phyloP scores from a whole-genome alignment of 768 basidiomycete species.

The Hygrophoropsis aurantiaca region DNA sequence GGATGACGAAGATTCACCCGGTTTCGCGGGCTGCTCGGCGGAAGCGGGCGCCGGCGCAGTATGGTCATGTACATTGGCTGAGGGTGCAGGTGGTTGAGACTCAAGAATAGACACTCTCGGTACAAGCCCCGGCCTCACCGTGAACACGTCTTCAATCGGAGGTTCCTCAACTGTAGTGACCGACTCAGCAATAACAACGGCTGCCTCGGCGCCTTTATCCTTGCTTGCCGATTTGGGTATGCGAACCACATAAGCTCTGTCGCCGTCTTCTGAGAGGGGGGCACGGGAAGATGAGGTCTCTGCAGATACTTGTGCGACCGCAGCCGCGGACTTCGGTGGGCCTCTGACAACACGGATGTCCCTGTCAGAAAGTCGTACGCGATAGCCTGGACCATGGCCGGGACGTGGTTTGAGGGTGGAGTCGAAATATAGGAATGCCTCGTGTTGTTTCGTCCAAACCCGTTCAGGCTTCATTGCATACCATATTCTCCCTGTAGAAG shows the following conservation, averaged over 20 bases:
- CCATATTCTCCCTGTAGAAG: conserved; percentile 52
- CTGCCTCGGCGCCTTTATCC: conserved; percentile 29
- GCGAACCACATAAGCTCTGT: conserved; percentile 52
- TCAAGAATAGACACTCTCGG: conserved; percentile 24
- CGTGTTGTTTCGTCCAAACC: conserved; percentile 83
- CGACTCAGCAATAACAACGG: conserved; percentile 16
- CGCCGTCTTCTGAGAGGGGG: conserved; percentile 39
- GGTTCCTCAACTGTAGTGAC: conserved; percentile 34
- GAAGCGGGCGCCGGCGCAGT: conserved; percentile 2
- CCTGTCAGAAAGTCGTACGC: conserved; percentile 63
- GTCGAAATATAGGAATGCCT: conserved; percentile 71
- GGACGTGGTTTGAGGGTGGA: conserved; percentile 55
- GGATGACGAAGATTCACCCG: conserved; percentile 9
- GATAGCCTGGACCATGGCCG: conserved; percentile 52
- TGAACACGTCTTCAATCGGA: conserved; percentile 56
- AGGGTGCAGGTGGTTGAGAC: conserved; percentile 28
- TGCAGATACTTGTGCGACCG: conserved; percentile 10
- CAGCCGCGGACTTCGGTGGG: conserved; percentile 11
- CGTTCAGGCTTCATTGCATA: conserved; percentile 76
- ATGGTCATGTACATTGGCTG: conserved; percentile 10
- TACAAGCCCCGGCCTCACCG: conserved; percentile 51
- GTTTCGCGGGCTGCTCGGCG: conserved; percentile 11
- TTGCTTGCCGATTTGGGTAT: conserved; percentile 46
- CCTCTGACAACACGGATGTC: conserved; percentile 44
- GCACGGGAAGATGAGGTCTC: conserved; percentile 19